Evolutionary conservation across 306 rosid genomes (phyloP).

Genomic region (Vigna hirtella): DNA sequence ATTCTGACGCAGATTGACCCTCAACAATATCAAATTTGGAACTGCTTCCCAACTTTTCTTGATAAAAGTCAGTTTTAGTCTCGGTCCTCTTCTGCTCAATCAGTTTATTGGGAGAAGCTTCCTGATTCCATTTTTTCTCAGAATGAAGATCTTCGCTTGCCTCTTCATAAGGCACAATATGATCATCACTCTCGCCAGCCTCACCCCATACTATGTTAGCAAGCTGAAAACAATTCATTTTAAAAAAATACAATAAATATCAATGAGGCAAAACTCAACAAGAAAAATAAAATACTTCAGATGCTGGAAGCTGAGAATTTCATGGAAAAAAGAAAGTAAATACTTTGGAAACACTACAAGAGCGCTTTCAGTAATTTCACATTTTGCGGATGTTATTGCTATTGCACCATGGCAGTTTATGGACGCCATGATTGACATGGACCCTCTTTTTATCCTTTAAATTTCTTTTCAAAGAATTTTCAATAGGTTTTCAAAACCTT

Average conservation of each 20-base stretch:
- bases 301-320: neutral
- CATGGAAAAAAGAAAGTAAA: neutral
- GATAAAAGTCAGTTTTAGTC: slow-evolving; percentile 47
- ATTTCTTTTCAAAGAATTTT: neutral
- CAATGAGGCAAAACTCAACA: slow-evolving; percentile 17
- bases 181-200: slow-evolving; percentile 71
- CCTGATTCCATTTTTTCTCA: slow-evolving; percentile 63
- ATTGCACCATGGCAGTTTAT: neutral
- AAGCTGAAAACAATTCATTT: slow-evolving; percentile 59
- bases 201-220: slow-evolving; percentile 81
- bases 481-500: neutral
- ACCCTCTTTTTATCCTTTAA: neutral
- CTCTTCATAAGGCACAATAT: slow-evolving; percentile 73
- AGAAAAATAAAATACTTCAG: slow-evolving; percentile 9
- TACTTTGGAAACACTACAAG: neutral
- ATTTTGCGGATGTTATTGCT: neutral
- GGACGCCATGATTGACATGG: neutral
- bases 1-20: slow-evolving; percentile 57
- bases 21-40: slow-evolving; percentile 38
- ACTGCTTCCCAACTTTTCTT: slow-evolving; percentile 52
- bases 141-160: slow-evolving; percentile 58
- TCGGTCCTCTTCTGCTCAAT: slow-evolving; percentile 55
- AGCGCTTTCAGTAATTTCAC: neutral
- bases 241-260: slow-evolving; percentile 16
- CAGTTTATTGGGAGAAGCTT: slow-evolving; percentile 47